Evolutionary conservation across 1,139 yeast genomes (phyloP).

Genomic region (Tardiomyces blankii): DNA sequence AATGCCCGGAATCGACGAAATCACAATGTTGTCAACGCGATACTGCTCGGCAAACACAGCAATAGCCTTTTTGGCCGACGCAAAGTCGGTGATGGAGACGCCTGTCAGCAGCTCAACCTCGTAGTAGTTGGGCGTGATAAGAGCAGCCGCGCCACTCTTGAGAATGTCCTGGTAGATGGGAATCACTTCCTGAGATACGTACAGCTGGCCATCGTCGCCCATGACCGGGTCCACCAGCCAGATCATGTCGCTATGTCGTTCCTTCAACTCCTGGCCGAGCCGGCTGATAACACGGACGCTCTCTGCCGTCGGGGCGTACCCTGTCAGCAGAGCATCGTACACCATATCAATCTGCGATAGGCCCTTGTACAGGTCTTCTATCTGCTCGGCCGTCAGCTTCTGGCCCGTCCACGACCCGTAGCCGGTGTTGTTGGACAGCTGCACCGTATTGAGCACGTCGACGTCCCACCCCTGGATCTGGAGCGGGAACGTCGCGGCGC

Average conservation of each 20-base stretch:
- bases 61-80: slow-evolving; percentile 37
- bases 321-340: slow-evolving; percentile 58
- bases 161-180: slow-evolving; percentile 53
- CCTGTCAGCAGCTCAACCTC: slow-evolving; percentile 71
- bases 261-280: slow-evolving; percentile 27
- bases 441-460: slow-evolving; percentile 68
- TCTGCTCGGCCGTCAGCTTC: slow-evolving; percentile 31
- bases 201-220: slow-evolving; percentile 82
- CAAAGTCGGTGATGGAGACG: slow-evolving; percentile 32
- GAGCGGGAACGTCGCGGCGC: slow-evolving; percentile 70
- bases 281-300: slow-evolving; percentile 39
- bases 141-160: slow-evolving; percentile 39
- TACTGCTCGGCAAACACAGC: slow-evolving; percentile 37
- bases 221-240: slow-evolving; percentile 88
- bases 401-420: slow-evolving; percentile 48
- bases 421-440: slow-evolving; percentile 73
- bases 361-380: slow-evolving; percentile 37
- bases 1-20: slow-evolving; percentile 44
- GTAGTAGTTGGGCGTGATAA: slow-evolving; percentile 85
- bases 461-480: slow-evolving; percentile 80
- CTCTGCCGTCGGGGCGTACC: slow-evolving; percentile 55
- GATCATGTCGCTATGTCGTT: slow-evolving; percentile 17
- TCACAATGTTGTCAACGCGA: slow-evolving; percentile 50
- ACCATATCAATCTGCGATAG: slow-evolving; percentile 28
- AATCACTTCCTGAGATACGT: slow-evolving; percentile 63